phyloP scores from a whole-genome alignment of 495 filamentous ascomycete species.

The Barbatosphaeria neglecta region DNA sequence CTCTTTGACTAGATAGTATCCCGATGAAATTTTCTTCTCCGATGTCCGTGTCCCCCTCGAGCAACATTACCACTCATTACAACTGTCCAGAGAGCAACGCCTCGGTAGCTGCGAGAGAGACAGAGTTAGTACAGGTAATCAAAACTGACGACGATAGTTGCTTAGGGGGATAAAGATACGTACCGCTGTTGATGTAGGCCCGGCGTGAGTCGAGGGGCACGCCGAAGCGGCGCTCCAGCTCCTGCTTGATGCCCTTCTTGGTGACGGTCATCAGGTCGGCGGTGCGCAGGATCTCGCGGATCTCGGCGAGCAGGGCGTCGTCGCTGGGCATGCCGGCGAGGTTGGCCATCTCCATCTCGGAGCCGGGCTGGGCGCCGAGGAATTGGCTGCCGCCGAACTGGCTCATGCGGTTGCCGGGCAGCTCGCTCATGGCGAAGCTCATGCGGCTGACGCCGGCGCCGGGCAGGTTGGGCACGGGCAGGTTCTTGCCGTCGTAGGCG shows the following conservation, averaged over 20 bases:
- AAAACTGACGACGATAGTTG: too few species aligned
- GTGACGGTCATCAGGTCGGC: slow-evolving; percentile 96
- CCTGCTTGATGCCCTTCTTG: slow-evolving; percentile 94
- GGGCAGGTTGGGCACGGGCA: slow-evolving; percentile 24
- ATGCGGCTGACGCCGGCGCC: slow-evolving; percentile 38
- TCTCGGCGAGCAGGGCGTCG: slow-evolving; percentile 84
- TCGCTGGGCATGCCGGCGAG: slow-evolving; percentile 64
- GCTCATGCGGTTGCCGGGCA: slow-evolving; percentile 34
- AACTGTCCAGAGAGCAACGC: slow-evolving; percentile 61
- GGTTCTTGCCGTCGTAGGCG: slow-evolving; percentile 11
- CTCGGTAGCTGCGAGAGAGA: slow-evolving; percentile 50
- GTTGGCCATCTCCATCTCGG: slow-evolving; percentile 61
- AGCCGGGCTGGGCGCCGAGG: slow-evolving; percentile 37
- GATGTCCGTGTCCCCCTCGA: too few species aligned
- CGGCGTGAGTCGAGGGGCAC: slow-evolving; percentile 68
- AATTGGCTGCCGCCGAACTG: slow-evolving; percentile 42
- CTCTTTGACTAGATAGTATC: too few species aligned
- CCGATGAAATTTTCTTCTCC: too few species aligned
- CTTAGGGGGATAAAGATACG: slow-evolving; percentile 20
- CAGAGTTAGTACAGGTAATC: not conserved
- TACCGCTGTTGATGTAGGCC: slow-evolving; percentile 90
- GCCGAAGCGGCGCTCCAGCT: slow-evolving; percentile 82
- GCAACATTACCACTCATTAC: too few species aligned
- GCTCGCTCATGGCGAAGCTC: slow-evolving; percentile 71
- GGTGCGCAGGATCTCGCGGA: slow-evolving; percentile 79